A percentile compares a stretch with the other conserved stretches of the same genome.
Conservation (phyloP, 768 basidiomycete genomes). For the Hypsizygus marmoreus region DNA sequence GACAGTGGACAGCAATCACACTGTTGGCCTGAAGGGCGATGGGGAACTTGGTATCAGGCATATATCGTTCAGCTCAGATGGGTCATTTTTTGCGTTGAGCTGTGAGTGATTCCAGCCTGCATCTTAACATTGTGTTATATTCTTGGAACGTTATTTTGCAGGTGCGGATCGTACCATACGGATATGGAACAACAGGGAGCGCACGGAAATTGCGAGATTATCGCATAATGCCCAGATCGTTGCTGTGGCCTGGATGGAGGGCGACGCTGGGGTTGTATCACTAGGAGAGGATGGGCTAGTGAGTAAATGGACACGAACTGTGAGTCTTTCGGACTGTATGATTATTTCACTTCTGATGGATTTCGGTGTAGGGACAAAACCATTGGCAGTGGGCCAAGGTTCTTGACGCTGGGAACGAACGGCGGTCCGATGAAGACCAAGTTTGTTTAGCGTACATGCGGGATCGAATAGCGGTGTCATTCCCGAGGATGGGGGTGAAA, state of each 20-base stretch:
- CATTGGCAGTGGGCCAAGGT: constrained; percentile 60
- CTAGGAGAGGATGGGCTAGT: constrained; percentile 59
- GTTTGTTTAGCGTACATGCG: constrained; percentile 56
- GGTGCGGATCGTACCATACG: constrained; percentile 63
- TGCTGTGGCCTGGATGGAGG: constrained; percentile 60
- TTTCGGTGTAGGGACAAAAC: constrained; percentile 39
- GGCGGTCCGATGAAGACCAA: constrained; percentile 34
- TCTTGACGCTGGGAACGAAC: constrained; percentile 49
- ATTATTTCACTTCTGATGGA: constrained; percentile 4
- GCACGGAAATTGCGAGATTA: constrained; percentile 57
- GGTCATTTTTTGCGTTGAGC: constrained; percentile 54
- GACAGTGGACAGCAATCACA: constrained; percentile 37
- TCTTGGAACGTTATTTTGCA: constrained; percentile 21
- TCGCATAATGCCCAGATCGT: constrained; percentile 51
- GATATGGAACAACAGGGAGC: constrained; percentile 55
- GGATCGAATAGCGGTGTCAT: constrained; percentile 64
- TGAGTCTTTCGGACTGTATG: constrained; percentile 29
- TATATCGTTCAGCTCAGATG: constrained; percentile 55
- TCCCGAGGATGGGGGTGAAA: constrained; percentile 58
- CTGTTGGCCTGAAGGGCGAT: constrained; percentile 44
- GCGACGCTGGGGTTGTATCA: constrained; percentile 56
- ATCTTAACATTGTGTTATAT: constrained; percentile 3
- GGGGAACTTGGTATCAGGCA: constrained; percentile 46
- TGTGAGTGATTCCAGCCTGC: constrained; percentile 41
- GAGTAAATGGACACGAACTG: constrained; percentile 59